phyloP scores from a whole-genome alignment of 306 rosid species.

The Castanea crenata region DNA sequence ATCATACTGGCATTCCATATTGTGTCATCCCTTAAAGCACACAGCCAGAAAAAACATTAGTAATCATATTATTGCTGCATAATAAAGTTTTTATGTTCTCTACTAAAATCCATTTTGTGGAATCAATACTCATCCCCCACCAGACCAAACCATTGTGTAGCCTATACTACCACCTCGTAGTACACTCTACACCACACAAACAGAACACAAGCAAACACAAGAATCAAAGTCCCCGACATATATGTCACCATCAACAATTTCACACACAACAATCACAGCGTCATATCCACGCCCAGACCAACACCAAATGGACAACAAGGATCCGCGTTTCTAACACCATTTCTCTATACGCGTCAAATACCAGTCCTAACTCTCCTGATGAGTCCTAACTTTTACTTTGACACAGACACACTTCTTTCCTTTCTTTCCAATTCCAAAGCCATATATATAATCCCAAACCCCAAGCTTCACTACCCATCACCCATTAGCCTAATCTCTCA shows the following conservation, averaged over 20 bases:
- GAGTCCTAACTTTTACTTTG: background rate
- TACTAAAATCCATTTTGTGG: background rate
- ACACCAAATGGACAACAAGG: conserved; percentile 3
- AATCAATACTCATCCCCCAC: background rate
- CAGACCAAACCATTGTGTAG: background rate
- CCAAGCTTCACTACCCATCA: background rate
- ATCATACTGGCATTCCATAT: background rate
- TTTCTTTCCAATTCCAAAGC: background rate
- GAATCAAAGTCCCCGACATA: background rate
- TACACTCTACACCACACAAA: background rate
- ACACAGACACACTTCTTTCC: background rate
- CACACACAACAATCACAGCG: background rate
- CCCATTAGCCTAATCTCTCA: background rate
- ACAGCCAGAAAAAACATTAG: background rate
- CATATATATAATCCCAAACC: conserved; percentile 4
- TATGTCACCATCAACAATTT: background rate
- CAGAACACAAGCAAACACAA: too few relatives aligned
- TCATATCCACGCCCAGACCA: background rate
- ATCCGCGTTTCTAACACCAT: conserved; percentile 43
- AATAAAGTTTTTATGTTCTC: background rate
- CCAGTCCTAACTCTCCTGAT: background rate
- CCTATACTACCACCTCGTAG: background rate
- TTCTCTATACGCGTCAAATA: background rate
- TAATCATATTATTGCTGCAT: background rate
- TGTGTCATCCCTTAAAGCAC: background rate